These are phyloP conservation scores for Lathyrus oleraceus DNA, from an alignment of 306 rosid species.

Conservation along the genomic window DNA sequence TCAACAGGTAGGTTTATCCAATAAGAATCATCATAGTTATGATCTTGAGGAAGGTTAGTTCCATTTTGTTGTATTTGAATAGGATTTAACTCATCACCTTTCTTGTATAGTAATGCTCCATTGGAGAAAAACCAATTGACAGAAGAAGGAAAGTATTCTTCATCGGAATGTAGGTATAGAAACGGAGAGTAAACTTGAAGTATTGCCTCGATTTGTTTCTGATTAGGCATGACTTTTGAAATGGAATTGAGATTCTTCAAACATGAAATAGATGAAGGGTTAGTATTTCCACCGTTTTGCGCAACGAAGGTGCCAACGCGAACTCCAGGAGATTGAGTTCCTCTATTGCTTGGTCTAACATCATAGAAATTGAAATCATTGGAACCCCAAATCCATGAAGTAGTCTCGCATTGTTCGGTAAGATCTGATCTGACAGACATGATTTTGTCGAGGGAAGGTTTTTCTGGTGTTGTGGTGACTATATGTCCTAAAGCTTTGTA, in stretches of 20 bases:
- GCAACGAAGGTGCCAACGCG: constrained; percentile 57
- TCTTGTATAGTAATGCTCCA: constrained; percentile 59
- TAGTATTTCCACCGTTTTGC: constrained; percentile 27
- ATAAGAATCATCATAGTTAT: constrained; percentile 60
- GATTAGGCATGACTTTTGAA: constrained; percentile 53
- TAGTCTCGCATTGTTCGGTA: constrained; percentile 52
- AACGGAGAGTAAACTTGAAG: constrained; percentile 54
- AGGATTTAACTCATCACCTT: constrained; percentile 56
- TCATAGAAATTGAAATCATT: constrained; percentile 49
- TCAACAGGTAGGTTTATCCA: constrained; percentile 73
- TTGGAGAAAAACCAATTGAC: constrained; percentile 63
- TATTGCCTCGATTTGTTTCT: constrained; percentile 46
- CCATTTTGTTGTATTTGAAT: constrained; percentile 50
- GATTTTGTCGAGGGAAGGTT: constrained; percentile 61
- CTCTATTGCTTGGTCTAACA: constrained; percentile 51
- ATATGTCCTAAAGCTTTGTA: constrained; percentile 65
- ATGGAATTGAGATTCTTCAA: constrained; percentile 50
- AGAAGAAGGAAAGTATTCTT: constrained; percentile 62
- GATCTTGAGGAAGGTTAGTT: constrained; percentile 71
- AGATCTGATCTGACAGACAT: constrained; percentile 58
- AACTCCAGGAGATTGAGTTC: constrained; percentile 48
- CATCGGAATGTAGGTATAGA: constrained; percentile 65
- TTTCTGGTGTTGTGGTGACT: constrained; percentile 53
- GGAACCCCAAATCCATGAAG: constrained; percentile 64
- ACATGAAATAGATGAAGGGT: constrained; percentile 44